phyloP scores from a whole-genome alignment of 2,329 filamentous ascomycete species.

The Exophiala sp. region DNA sequence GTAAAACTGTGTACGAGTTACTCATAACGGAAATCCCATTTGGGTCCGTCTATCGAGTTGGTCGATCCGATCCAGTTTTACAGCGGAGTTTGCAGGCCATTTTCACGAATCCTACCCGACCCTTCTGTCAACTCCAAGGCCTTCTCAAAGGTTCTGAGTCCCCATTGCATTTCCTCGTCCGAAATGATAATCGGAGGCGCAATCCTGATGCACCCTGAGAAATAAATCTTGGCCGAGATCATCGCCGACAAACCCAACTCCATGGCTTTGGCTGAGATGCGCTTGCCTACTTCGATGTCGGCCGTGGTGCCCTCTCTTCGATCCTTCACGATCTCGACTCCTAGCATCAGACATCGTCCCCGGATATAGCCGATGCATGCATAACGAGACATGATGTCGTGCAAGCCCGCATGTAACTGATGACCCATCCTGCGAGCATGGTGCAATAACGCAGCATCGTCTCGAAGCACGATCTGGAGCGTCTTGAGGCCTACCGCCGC shows the following conservation, averaged over 20 bases:
- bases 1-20: too few species aligned
- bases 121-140: constrained; percentile 40
- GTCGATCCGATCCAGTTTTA: too few species aligned
- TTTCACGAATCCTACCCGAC: not conserved
- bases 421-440: constrained; percentile 44
- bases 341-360: constrained; percentile 56
- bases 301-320: constrained; percentile 45
- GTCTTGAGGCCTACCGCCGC: constrained; percentile 59
- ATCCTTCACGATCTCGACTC: constrained; percentile 56
- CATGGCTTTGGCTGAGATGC: constrained; percentile 47
- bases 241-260: constrained; percentile 56
- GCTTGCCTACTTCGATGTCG: constrained; percentile 46
- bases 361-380: constrained; percentile 60
- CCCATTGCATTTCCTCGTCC: constrained; percentile 48
- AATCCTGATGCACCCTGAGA: constrained; percentile 56
- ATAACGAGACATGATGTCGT: constrained; percentile 46
- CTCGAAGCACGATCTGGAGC: constrained; percentile 57
- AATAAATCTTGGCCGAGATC: constrained; percentile 50
- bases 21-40: too few species aligned
- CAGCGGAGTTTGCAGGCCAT: not conserved
- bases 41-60: too few species aligned
- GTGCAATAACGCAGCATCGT: constrained; percentile 46
- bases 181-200: constrained; percentile 59
- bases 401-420: constrained; percentile 47
- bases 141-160: constrained; percentile 54